Percentiles rank a stretch among this genome's conserved stretches.
These are phyloP conservation scores for Trypanosoma caninum DNA, from an alignment of 208 protist species.

Conservation along the genomic window DNA sequence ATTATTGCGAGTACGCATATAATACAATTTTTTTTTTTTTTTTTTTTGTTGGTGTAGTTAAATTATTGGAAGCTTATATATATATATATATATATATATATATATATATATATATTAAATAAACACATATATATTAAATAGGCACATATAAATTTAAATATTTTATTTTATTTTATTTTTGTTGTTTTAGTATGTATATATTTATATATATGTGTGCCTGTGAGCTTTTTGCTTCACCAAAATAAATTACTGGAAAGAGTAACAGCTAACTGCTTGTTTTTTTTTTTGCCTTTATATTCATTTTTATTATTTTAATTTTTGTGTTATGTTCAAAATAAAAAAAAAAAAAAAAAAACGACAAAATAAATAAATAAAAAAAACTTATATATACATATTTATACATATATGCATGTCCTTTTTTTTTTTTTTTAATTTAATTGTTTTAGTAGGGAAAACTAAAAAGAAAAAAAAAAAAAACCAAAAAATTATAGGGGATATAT, in stretches of 20 bases:
- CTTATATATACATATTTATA: too few species aligned
- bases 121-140: background rate
- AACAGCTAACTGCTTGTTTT: background rate
- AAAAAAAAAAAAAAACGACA: too few species aligned
- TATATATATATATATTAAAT: constrained; percentile 5
- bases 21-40: background rate
- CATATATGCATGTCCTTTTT: background rate
- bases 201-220: constrained; percentile 18
- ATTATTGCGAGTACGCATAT: background rate
- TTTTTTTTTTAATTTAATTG: constrained; percentile 12
- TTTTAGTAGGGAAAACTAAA: too few species aligned
- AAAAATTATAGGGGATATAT: too few species aligned
- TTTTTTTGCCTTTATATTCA: constrained; percentile 9
- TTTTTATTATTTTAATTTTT: constrained; percentile 11
- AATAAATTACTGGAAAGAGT: too few species aligned
- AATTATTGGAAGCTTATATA: background rate
- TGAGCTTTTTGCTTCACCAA: too few species aligned
- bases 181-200: constrained; percentile 18
- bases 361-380: too few species aligned
- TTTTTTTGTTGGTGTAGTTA: constrained; percentile 2
- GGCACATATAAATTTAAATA: constrained; percentile 4
- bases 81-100: constrained; percentile 1
- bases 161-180: constrained; percentile 22
- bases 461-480: too few species aligned
- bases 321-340: constrained; percentile 21